Evolutionary conservation across 2,329 filamentous ascomycete genomes (phyloP), one percentile per base, ranked within the genome.

Genomic region (Fusarium dimerum): DNA sequence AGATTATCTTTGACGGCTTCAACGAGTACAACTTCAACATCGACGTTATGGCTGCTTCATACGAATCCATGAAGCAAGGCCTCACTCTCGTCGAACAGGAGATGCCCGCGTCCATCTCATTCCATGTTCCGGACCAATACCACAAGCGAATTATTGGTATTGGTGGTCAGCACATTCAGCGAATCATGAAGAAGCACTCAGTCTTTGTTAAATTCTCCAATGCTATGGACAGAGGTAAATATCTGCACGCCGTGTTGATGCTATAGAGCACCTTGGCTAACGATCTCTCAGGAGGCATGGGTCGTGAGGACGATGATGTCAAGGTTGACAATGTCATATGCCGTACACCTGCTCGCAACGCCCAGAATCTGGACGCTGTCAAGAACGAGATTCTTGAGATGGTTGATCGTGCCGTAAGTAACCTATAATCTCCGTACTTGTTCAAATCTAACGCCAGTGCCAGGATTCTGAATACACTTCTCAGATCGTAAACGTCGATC

Each of bases 11-110:
- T 63, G 94, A 99, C 69, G 92, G 92, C 57, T 99, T 97, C 78
- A 96, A 97, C 73, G 94, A 99, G 76, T 99, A 97, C 81, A 97
- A 99, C 74, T 99, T 99, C 79, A 96, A 97, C 74, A 99, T 99
- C 61, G 94, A 99, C 68, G 93, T 99, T 50, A 92, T 94, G 69
- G 92, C 90, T 43, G 87, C 87, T 50, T 89, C 90, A 63, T 97
- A 97, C 70, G 92, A 97, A 59, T 92, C 92, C 3, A 94, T 94
- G 74, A 96, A 94, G 77, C 90, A 92, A 64, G 94, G 94, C 2
- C 78, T 99, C 56, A 87, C 89, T 59, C 83, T 99, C 52, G 94
- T 99, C 16, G 94, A 99, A 71, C 92, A 97, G 74, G 94, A 99
- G 75, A 97, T 99, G 92, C 94, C 94, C 40, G 94, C 94, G 32